These are phyloP conservation scores for Beauveria caledonica DNA, from an alignment of 2,329 filamentous ascomycete species.

Conservation along the genomic window DNA sequence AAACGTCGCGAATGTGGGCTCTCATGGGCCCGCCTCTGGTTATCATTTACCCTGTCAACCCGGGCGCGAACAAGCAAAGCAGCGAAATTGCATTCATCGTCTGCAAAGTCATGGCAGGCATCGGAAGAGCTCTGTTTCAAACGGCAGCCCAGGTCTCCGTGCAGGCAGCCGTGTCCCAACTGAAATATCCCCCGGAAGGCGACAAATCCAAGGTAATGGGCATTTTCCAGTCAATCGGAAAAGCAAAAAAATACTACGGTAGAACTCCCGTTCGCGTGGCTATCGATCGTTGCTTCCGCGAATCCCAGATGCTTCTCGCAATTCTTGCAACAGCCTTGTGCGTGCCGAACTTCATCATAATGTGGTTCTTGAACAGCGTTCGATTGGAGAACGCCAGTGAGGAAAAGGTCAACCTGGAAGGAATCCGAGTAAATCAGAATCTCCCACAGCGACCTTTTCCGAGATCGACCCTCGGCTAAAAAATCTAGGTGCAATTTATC, in stretches of 20 bases:
- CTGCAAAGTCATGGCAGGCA: slow-evolving; percentile 25
- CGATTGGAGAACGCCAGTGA: background rate
- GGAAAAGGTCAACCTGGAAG: background rate
- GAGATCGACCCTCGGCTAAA: too few relatives aligned
- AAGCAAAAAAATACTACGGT: slow-evolving; percentile 14
- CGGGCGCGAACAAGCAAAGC: slow-evolving; percentile 17
- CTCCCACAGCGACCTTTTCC: too few relatives aligned
- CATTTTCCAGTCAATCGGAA: slow-evolving; percentile 21
- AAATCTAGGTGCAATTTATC: too few relatives aligned
- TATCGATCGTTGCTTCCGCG: slow-evolving; percentile 15
- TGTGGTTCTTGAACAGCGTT: slow-evolving; percentile 14
- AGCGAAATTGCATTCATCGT: slow-evolving; percentile 28
- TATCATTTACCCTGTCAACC: slow-evolving; percentile 24
- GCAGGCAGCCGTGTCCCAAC: slow-evolving; percentile 24
- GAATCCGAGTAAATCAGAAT: too few relatives aligned
- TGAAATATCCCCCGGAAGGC: slow-evolving; percentile 16
- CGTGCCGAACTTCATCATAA: slow-evolving; percentile 13
- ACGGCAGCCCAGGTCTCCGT: slow-evolving; percentile 25
- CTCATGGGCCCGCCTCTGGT: slow-evolving; percentile 24
- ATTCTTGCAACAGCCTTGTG: slow-evolving; percentile 15
- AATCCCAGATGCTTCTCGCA: slow-evolving; percentile 16
- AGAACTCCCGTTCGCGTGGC: slow-evolving; percentile 11
- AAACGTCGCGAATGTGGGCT: slow-evolving; percentile 26
- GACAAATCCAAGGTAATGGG: slow-evolving; percentile 14
- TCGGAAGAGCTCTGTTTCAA: slow-evolving; percentile 28